Percentiles rank a stretch among this genome's conserved stretches.
Evolutionary conservation across 2,329 filamentous ascomycete species (phyloP).

Genomic region (Penicillium occitanis): DNA sequence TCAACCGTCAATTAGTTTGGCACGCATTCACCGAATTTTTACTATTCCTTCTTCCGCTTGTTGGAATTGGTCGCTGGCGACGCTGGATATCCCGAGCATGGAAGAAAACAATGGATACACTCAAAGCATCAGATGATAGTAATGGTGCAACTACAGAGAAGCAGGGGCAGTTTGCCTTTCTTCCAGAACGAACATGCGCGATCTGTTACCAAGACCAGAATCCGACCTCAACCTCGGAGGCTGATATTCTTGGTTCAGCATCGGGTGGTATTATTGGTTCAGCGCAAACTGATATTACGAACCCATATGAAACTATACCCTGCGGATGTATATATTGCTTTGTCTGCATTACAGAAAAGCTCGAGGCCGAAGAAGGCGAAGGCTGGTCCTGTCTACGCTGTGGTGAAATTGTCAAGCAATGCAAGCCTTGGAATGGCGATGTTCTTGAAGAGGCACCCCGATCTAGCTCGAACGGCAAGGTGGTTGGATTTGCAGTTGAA

Average conservation of each 20-base stretch:
- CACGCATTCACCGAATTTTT: slow-evolving; percentile 99
- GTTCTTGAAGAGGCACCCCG: slow-evolving; percentile 57
- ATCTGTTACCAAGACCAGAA: slow-evolving; percentile 97
- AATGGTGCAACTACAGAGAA: slow-evolving; percentile 52
- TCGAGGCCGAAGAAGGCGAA: slow-evolving; percentile 91
- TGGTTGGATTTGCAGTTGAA: slow-evolving; percentile 44
- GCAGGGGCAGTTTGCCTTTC: slow-evolving; percentile 74
- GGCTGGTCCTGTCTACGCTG: slow-evolving; percentile 91
- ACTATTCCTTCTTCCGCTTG: slow-evolving; percentile 94
- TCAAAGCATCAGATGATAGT: slow-evolving; percentile 46
- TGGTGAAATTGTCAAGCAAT: slow-evolving; percentile 78
- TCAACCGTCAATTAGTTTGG: slow-evolving; percentile 97
- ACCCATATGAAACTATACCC: slow-evolving; percentile 86
- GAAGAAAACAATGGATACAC: slow-evolving; percentile 71
- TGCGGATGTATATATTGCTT: slow-evolving; percentile 96
- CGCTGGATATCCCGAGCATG: slow-evolving; percentile 85
- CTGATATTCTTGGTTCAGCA: slow-evolving; percentile 70
- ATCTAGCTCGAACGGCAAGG: slow-evolving; percentile 39
- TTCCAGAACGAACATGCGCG: slow-evolving; percentile 91
- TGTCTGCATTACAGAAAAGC: slow-evolving; percentile 83
- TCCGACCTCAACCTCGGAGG: slow-evolving; percentile 66
- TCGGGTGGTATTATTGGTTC: slow-evolving; percentile 80
- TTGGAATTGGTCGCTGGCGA: slow-evolving; percentile 90
- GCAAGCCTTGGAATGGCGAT: slow-evolving; percentile 88
- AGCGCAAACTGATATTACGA: slow-evolving; percentile 89